phyloP scores from a whole-genome alignment of 306 rosid species.

The Trifolium repens region DNA sequence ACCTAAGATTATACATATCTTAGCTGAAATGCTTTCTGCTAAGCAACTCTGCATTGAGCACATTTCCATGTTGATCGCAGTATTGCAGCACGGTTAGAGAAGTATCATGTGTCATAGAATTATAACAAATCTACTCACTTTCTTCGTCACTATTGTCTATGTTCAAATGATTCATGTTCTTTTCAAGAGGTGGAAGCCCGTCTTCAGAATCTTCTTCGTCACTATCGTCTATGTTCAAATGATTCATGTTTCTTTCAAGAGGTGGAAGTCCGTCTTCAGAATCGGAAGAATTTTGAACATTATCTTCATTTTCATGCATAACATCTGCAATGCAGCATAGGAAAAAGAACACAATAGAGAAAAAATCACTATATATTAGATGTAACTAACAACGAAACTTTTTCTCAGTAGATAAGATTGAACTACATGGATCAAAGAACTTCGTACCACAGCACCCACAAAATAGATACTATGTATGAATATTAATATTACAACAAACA shows the following conservation, averaged over 20 bases:
- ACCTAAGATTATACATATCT: neutral
- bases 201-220: constrained; percentile 63
- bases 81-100: constrained; percentile 19
- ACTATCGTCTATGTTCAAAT: constrained; percentile 57
- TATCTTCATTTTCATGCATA: constrained; percentile 43
- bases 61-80: constrained; percentile 20
- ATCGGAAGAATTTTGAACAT: constrained; percentile 50
- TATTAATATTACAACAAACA: neutral
- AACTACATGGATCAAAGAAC: neutral
- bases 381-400: neutral
- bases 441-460: no score
- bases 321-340: constrained; percentile 46
- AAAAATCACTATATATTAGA: neutral
- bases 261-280: constrained; percentile 89
- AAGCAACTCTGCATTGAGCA: constrained; percentile 28
- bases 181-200: constrained; percentile 92
- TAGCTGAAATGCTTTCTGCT: constrained; percentile 11
- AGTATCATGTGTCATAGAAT: constrained; percentile 25
- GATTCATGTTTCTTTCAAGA: constrained; percentile 87
- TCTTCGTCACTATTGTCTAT: constrained; percentile 58
- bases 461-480: no score
- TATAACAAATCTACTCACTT: constrained; percentile 45
- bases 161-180: constrained; percentile 81
- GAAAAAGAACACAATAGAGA: constrained; percentile 18
- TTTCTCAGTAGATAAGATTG: neutral